Evolutionary conservation across 805 yeast species (phyloP).

Genomic region (Metschnikowia borealis): DNA sequence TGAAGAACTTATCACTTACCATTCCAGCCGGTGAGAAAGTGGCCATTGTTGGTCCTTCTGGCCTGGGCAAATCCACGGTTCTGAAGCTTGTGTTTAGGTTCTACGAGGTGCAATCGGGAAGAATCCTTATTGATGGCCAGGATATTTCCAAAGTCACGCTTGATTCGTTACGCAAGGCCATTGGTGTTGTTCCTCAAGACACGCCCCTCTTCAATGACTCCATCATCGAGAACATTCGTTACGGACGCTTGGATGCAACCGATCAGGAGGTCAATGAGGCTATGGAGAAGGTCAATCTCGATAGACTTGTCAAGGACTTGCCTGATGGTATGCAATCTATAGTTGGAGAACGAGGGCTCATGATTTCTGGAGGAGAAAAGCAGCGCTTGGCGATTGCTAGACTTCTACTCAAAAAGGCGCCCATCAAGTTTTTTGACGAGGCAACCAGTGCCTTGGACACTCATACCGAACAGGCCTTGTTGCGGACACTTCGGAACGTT

Average conservation of each 20-base stretch:
- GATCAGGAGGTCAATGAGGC: constrained; percentile 67
- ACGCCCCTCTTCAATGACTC: constrained; percentile 94
- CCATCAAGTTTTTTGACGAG: constrained; percentile 92
- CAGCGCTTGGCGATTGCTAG: constrained; percentile 93
- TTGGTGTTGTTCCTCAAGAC: constrained; percentile 97
- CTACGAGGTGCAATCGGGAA: constrained; percentile 76
- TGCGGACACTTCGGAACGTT: constrained; percentile 67
- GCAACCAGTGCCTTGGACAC: constrained; percentile 97
- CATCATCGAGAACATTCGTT: constrained; percentile 79
- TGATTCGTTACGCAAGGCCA: constrained; percentile 64
- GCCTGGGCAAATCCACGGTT: constrained; percentile 92
- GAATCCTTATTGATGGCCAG: constrained; percentile 82
- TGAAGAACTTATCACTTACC: constrained; percentile 72
- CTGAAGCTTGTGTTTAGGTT: constrained; percentile 81
- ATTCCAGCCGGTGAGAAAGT: constrained; percentile 90
- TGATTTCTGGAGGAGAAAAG: constrained; percentile 99
- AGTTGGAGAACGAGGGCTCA: constrained; percentile 97
- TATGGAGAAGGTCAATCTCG: constrained; percentile 67
- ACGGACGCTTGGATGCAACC: constrained; percentile 71
- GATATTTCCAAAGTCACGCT: constrained; percentile 73
- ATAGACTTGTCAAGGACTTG: constrained; percentile 55
- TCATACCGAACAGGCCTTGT: constrained; percentile 83
- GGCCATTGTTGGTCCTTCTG: constrained; percentile 95
- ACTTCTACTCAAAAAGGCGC: constrained; percentile 77
- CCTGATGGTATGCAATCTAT: constrained; percentile 84